Evolutionary conservation across 1,284 basidiomycete genomes (phyloP), one percentile per base, ranked within the genome.

Genomic region (Trametes pubescens): DNA sequence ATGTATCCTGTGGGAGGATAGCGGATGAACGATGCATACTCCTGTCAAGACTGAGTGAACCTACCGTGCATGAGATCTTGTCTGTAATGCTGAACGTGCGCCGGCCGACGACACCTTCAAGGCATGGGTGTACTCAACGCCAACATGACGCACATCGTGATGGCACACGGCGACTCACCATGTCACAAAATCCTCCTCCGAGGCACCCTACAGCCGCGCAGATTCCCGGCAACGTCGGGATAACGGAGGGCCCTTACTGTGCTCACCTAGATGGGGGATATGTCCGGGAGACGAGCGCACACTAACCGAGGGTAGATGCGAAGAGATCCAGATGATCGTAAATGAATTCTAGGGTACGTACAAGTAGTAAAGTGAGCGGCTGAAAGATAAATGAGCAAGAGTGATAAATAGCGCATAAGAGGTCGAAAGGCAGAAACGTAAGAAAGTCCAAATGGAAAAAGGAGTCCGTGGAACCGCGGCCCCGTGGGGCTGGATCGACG

Each of bases 281-380:
- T 7, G 8, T 18, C 40, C 18, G 40, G 16, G 18, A 43, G 18
- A 18, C 14, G 14, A n/a, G 40, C 40, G 18, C 29, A 9, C 52
- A n/a, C 11, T 22, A 21, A 14, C 6, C 18, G 13, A 21, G 6
- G 21, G 24, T 3, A 16, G 40, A n/a, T 14, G 37, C 9, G 22
- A 24, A 24, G 40, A 43, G 40, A 43, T 43, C 40, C 40, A 43
- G 40, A 43, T 16, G 18, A n/a, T n/a, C 40, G 40, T n/a, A n/a
- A 34, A n/a, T 55, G 35, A 51, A 55, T 61, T 61, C 52, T 61
- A 61, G 11, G 55, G 46, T 61, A 61, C 59, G 52, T 61, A 53
- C 51, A 21, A 22, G 51, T 52, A 52, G 37, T 43, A 53, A 26
- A 11, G 35, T 40, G 44, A 16, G 44, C 21, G 13, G 34, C 34